Base-by-base conservation (phyloP, 352 stramenopile species). In the Globisporangium perplexum region DNA sequence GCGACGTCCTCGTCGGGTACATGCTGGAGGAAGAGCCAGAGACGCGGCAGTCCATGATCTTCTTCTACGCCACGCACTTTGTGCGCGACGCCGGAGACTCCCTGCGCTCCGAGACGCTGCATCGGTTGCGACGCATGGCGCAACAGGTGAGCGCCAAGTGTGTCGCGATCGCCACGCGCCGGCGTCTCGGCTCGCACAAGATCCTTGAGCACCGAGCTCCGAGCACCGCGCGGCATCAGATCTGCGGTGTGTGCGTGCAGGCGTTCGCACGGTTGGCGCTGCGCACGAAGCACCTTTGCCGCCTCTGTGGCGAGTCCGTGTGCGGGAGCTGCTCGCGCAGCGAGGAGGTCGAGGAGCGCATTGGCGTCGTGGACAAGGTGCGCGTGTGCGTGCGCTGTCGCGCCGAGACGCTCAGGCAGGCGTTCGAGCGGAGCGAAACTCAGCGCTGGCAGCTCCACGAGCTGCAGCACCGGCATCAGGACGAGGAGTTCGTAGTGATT, bases 331-430 rank as follows among this genome's bases (percentile, higher is more conserved):
- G 71, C 57, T 74, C 71, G 17, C 53, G 62, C 22, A 39, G 47
- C 11, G 60, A 78, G 36, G 71, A 78, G 36, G 50, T 77, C 4
- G 71, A 81, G 47, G 66, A 55, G 4, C 71, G 59, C 28, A 66
- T 78, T 23, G 69, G 69, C 22, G 55, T 77, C 10, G 61, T 74
- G 28, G 66, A 76, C 44, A 68, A 64, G 17, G 48, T 61, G 0
- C 68, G 69, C 17, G 56, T 81, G 22, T 81, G 71, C 66, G 60
- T 59, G 47, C 60, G 71, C 55, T 81, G 71, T 57, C 58, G 71
- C 26, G 61, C 62, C 11, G 36, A 56, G n/a, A 62, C 66, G 18
- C 57, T 63, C 24, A 54, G 59, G 35, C 58, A 73, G 30, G 69
- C 60, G 17, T 81, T 78, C 17, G 53, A 53, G 35, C 53, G 43